Percentiles rank a stretch among this genome's conserved stretches.
Evolutionary conservation across 805 yeast genomes (phyloP).

Genomic region (Ogataea populi-albae): DNA sequence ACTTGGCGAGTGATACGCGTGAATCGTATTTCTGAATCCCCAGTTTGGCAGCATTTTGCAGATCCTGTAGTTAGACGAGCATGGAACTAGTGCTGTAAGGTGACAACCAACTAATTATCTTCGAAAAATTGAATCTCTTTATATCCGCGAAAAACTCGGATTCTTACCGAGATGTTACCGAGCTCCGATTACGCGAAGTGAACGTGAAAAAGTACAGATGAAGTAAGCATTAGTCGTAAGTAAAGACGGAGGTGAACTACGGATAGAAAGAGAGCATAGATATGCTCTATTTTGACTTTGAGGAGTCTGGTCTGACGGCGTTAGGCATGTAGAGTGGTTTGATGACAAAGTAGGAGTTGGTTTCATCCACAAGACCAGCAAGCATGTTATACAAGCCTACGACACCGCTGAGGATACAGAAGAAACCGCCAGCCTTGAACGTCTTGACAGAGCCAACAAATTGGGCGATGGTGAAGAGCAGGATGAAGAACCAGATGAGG

Average conservation of each 20-base stretch:
- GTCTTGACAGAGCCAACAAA: constrained; percentile 35
- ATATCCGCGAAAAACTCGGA: no score
- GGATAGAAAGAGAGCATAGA: no score
- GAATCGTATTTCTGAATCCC: constrained; percentile 33
- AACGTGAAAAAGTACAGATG: no score
- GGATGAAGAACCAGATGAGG: constrained; percentile 43
- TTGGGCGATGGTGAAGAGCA: constrained; percentile 43
- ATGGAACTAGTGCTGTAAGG: no score
- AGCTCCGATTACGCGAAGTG: constrained; percentile 1
- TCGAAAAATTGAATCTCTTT: no score
- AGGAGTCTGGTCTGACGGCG: constrained; percentile 22
- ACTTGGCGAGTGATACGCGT: constrained; percentile 22
- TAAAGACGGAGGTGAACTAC: not conserved
- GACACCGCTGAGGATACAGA: constrained; percentile 42
- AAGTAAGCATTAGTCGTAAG: no score
- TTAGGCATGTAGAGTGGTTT: constrained; percentile 51
- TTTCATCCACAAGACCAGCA: constrained; percentile 46
- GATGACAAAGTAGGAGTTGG: constrained; percentile 56
- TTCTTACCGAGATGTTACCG: constrained; percentile 4
- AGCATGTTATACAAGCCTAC: constrained; percentile 46
- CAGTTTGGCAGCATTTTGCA: constrained; percentile 22
- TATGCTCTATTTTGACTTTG: constrained; percentile 9
- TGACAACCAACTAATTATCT: no score
- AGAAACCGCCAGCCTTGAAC: constrained; percentile 46
- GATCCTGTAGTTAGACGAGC: not conserved